Evolutionary conservation across 176 grass and related monocot species (phyloP), one percentile per base, ranked within the genome.

Genomic region (Tuctoria greenei): DNA sequence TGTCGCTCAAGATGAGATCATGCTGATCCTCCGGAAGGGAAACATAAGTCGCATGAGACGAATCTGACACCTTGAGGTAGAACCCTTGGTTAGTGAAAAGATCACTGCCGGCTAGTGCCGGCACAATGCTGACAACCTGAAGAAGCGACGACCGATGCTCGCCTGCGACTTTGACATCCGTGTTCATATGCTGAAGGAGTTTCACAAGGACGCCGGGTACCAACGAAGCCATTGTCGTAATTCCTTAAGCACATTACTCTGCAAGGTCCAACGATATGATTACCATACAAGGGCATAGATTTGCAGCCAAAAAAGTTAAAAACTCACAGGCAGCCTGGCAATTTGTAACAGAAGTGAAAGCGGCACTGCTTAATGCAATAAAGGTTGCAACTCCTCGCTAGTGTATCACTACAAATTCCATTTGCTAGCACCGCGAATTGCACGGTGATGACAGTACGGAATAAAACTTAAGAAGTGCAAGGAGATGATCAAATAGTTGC

Each of bases 61-160:
- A 97, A 83, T 97, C 93, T 0, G 93, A 97, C 54, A 97, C 85
- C 83, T 93, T 97, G 58, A 97, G 87, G 83, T 93, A 97, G 80
- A 93, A 97, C 15, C 93, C 93, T 80, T 90, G 79, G 77, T 90
- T 97, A 73, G 88, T 87, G 82, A 93, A 97, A 0, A 97, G 87
- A 83, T 97, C 93, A 37, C 82, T 85, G 31, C 93, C 93, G 0
- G 93, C 80, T 16, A 97, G 90, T 0, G 93, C 93, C 2, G 93
- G 93, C 21, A 97, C 93, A 12, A 97, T 97, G 83, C 90, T 90
- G 80, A 97, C 83, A 12, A 97, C 88, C 80, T 97, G 93, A 63
- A 97, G 93, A 38, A 97, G 93, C 11, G 90, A 90, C 0, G 90
- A 90, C 6, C 90, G 90, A 36, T 97, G 88, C 68, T 93, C 87